phyloP scores from a whole-genome alignment of 805 yeast genomes.

The Pichia membranifaciens region DNA sequence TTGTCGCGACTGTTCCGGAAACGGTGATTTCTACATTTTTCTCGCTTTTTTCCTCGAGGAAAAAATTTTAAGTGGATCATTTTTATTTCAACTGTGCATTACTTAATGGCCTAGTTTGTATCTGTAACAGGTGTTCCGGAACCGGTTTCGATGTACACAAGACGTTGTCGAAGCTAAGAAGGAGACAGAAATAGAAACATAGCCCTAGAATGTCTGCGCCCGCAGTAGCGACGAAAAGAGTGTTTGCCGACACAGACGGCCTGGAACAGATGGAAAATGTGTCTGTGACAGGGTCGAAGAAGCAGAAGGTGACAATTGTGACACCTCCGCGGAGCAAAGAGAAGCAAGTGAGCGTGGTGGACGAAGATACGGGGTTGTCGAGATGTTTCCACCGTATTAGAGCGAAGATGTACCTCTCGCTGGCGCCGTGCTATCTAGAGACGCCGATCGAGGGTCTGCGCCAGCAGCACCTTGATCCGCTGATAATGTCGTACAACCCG shows the following conservation, averaged over 20 bases:
- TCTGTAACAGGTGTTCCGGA: no score
- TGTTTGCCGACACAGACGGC: neutral
- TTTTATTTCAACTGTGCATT: no score
- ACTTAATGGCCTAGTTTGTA: no score
- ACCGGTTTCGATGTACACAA: no score
- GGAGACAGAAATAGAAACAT: neutral
- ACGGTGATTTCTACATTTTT: slow-evolving; percentile 4
- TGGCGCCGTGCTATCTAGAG: slow-evolving; percentile 75
- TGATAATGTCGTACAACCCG: slow-evolving; percentile 75
- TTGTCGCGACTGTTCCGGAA: slow-evolving; percentile 10
- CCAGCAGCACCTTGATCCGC: slow-evolving; percentile 83
- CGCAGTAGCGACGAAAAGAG: slow-evolving; percentile 1
- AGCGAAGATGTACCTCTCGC: slow-evolving; percentile 66
- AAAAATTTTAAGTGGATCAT: neutral
- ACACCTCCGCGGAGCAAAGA: neutral
- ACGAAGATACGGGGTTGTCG: slow-evolving; percentile 39
- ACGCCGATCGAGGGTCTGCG: slow-evolving; percentile 74
- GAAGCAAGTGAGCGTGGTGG: slow-evolving; percentile 18
- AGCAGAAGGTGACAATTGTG: neutral
- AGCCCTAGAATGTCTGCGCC: neutral
- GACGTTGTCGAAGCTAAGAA: no score
- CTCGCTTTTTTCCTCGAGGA: neutral
- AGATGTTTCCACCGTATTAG: slow-evolving; percentile 63
- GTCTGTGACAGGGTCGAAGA: no score
- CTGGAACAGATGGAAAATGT: neutral